Conservation (phyloP, 805 yeast genomes). For the Candida vartiovaarae region DNA sequence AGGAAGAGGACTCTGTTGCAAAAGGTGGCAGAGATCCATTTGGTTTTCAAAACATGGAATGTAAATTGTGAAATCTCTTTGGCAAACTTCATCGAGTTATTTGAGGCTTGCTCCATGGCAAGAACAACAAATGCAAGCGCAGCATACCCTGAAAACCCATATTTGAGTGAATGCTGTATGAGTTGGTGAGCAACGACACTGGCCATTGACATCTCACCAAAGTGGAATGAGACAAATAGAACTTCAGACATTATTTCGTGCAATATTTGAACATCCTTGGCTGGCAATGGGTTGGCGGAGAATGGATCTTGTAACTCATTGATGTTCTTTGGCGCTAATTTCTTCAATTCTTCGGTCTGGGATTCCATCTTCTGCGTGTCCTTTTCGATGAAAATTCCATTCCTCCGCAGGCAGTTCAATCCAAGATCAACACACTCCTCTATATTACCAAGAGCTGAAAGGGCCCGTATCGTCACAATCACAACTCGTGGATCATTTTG, state of each 20-base stretch:
- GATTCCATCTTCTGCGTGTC: slow-evolving; percentile 23
- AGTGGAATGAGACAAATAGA: slow-evolving; percentile 27
- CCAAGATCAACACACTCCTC: slow-evolving; percentile 21
- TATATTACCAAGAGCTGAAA: slow-evolving; percentile 12
- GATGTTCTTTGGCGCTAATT: slow-evolving; percentile 27
- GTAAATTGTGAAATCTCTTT: slow-evolving; percentile 36
- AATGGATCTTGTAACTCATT: background rate
- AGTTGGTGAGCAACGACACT: slow-evolving; percentile 28
- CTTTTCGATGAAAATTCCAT: slow-evolving; percentile 29
- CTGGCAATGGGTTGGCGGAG: no score
- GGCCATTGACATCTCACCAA: slow-evolving; percentile 24
- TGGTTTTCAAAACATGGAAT: slow-evolving; percentile 29
- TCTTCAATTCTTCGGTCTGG: slow-evolving; percentile 19
- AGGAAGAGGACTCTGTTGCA: slow-evolving; percentile 34
- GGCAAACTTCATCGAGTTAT: slow-evolving; percentile 28
- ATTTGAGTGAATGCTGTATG: slow-evolving; percentile 28
- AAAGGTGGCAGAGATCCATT: slow-evolving; percentile 27
- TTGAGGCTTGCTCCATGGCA: slow-evolving; percentile 29
- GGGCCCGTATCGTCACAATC: slow-evolving; percentile 28
- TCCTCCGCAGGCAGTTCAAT: slow-evolving; percentile 27
- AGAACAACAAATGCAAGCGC: slow-evolving; percentile 33
- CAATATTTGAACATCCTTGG: slow-evolving; percentile 3
- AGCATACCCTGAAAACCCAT: slow-evolving; percentile 35
- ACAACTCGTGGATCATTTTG: slow-evolving; percentile 28
- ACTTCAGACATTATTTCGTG: slow-evolving; percentile 37